Conservation (phyloP, 2,329 filamentous ascomycete species). For the Penicillium aurantiogriseum region DNA sequence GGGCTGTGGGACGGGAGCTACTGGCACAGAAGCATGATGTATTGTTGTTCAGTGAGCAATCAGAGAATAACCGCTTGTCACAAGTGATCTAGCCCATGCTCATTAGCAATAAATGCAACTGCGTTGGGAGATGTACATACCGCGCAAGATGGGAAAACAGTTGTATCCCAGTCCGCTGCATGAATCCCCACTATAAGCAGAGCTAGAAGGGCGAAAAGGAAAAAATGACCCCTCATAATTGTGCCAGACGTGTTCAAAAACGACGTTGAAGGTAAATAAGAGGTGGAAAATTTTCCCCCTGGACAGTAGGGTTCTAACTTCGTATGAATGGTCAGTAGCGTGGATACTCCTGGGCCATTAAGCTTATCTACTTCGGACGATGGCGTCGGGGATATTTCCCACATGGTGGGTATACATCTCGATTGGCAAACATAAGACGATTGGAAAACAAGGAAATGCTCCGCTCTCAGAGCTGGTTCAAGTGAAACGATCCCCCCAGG, state of each 20-base stretch:
- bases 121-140: neutral
- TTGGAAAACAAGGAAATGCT: neutral
- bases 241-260: neutral
- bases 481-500: neutral
- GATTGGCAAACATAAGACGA: neutral
- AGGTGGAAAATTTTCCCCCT: neutral
- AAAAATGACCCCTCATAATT: slow-evolving; percentile 8
- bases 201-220: slow-evolving; percentile 5
- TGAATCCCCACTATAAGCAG: slow-evolving; percentile 3
- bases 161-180: neutral
- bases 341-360: slow-evolving; percentile 4
- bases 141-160: slow-evolving; percentile 12
- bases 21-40: slow-evolving; percentile 15
- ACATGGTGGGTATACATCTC: neutral
- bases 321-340: neutral
- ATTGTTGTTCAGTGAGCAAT: slow-evolving; percentile 12
- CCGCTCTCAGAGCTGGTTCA: neutral
- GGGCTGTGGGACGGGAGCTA: neutral
- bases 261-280: neutral
- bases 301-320: slow-evolving; percentile 2
- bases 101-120: neutral
- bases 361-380: slow-evolving; percentile 8
- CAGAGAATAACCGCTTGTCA: slow-evolving; percentile 6
- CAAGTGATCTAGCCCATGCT: slow-evolving; percentile 1
- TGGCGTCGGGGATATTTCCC: neutral